Evolutionary conservation across 495 filamentous ascomycete genomes (phyloP).

Genomic region (Rostrohypoxylon terebratum): DNA sequence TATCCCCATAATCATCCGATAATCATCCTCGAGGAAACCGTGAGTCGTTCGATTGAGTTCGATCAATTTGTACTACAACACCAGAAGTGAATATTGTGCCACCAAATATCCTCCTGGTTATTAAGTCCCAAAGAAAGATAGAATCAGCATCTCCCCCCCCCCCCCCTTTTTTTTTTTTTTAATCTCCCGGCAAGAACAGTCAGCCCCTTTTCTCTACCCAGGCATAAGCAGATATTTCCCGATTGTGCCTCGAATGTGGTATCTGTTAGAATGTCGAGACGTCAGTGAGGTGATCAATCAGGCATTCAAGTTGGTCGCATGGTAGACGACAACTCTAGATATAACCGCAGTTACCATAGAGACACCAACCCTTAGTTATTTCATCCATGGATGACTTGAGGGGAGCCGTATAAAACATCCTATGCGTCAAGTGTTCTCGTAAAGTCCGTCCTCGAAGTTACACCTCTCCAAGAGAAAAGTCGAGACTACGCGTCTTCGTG

Average conservation of each 20-base stretch:
- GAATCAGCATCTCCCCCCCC: background rate
- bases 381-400: background rate
- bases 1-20: conserved; percentile 22
- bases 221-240: background rate
- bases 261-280: background rate
- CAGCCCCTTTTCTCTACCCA: conserved; percentile 10
- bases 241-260: background rate
- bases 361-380: background rate
- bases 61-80: conserved; percentile 20
- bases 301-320: background rate
- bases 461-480: background rate
- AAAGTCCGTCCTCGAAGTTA: background rate
- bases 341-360: background rate
- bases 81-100: conserved; percentile 5
- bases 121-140: background rate
- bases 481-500: conserved; percentile 18
- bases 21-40: conserved; percentile 5
- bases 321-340: background rate
- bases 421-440: background rate
- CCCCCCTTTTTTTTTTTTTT: background rate
- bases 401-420: background rate
- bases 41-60: conserved; percentile 16
- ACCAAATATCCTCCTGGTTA: background rate
- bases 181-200: background rate
- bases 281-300: background rate